Evolutionary conservation across 1,139 yeast species (phyloP), one percentile per base, ranked within the genome.

Genomic region (Kodamaea anthophila): DNA sequence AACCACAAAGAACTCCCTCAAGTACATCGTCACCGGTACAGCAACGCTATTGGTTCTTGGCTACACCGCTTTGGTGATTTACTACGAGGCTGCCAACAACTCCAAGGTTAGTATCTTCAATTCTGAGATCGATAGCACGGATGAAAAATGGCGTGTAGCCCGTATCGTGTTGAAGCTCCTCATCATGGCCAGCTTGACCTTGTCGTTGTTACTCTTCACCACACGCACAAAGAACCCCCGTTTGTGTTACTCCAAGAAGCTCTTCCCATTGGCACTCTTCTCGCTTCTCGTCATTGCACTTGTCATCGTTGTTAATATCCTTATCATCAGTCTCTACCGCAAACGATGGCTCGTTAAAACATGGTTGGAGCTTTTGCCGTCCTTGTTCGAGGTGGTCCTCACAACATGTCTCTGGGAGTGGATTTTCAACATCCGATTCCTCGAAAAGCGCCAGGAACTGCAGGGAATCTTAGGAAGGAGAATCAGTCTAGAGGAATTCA

Each of bases 381-480:
- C 42, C 18, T 49, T 69, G 26, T 31, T 67, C 5, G 66, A 66
- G 31, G 49, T 68, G 15, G 57, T 63, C 16, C 39, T 65, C 9
- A 46, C 67, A 10, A 58, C 71, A 3, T 53, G 60, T 1, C 49
- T 66, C 1, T 71, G 77, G 77, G 77, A 71, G 47, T 71, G 77
- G 77, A 43, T 69, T 5, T 61, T 53, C 38, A 61, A 64, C 30
- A 67, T 70, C 15, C 49, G 61, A 32, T 48, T 58, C 13, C 43
- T 70, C 26, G 74, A 70, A 36, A 55, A 60, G 36, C 47, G 60
- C 21, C 47, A 50, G 22, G 77, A 71, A 36, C 49, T 67, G 26
- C 56, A 56, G 47, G 71, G 72, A 1, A 66, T 71, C 9, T 49
- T 71, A 26, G 77, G 77, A 3, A 57, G 77, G 44, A 45, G 67